Percentiles rank a stretch among this genome's conserved stretches.
Evolutionary conservation across 345 rosid genomes (phyloP).

Genomic region (Eucalyptus shirleyi): DNA sequence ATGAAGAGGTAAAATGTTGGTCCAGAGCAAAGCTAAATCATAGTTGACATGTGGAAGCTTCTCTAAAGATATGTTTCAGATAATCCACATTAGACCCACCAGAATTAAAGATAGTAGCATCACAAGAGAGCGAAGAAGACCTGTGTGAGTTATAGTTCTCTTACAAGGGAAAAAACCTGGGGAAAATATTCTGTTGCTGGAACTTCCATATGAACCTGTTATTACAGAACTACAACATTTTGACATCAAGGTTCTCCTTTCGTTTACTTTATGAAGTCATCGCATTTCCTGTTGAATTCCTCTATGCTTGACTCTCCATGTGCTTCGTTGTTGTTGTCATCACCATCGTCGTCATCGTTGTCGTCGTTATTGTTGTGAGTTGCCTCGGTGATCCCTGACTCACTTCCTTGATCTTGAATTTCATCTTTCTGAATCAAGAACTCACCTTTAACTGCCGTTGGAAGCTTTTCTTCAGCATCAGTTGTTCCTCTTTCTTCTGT

Average conservation of each 20-base stretch:
- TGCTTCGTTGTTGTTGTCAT: not conserved
- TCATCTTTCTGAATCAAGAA: not conserved
- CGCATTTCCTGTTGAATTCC: not conserved
- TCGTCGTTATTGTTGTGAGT: not conserved
- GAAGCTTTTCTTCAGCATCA: not conserved
- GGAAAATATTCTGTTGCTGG: not conserved
- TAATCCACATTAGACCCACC: not conserved
- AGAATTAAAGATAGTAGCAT: not conserved
- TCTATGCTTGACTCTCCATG: not conserved
- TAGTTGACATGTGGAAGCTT: not conserved
- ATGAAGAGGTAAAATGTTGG: not conserved
- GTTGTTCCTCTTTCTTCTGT: not conserved
- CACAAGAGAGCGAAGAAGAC: not conserved
- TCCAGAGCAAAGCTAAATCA: not conserved
- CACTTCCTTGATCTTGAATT: not conserved
- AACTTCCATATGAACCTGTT: not conserved
- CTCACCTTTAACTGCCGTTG: not conserved
- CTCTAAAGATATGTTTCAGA: not conserved
- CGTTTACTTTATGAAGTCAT: too few species aligned
- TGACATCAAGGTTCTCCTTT: not conserved
- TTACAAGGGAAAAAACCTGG: too few species aligned
- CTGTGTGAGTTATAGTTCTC: not conserved
- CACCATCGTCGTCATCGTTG: rapidly evolving
- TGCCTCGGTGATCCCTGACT: not conserved
- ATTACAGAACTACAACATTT: not conserved